These are phyloP conservation scores for Dactylellina haptotyla DNA, from an alignment of 2,329 filamentous ascomycete species.

Conservation along the genomic window DNA sequence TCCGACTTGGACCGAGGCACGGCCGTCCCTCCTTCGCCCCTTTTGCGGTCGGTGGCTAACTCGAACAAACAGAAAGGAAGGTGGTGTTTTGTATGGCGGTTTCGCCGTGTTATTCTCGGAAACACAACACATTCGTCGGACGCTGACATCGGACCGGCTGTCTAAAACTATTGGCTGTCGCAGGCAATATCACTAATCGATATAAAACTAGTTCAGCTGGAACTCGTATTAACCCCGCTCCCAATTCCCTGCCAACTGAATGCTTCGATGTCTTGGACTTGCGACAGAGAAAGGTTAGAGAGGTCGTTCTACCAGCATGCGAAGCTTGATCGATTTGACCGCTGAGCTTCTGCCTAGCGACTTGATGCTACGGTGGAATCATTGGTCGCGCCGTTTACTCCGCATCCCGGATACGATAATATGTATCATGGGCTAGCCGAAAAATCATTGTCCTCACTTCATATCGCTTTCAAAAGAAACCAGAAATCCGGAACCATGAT, in stretches of 20 bases:
- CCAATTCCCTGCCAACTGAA: not conserved
- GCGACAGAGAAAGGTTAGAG: not conserved
- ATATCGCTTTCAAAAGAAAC: not conserved
- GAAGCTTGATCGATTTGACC: conserved; percentile 18
- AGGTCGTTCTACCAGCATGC: not conserved
- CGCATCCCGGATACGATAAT: conserved; percentile 7
- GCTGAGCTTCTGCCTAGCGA: conserved; percentile 19
- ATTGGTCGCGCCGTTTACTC: not conserved
- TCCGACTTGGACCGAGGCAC: conserved; percentile 29
- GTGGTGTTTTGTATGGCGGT: not conserved
- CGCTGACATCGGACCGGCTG: not conserved
- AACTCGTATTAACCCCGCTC: not conserved
- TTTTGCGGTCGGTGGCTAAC: not conserved
- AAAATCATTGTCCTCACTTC: not conserved
- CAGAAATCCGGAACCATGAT: conserved; percentile 39
- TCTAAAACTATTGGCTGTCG: not conserved
- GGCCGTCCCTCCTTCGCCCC: not conserved
- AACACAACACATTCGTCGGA: conserved; percentile 1
- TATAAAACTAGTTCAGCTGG: not conserved
- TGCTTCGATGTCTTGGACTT: not conserved
- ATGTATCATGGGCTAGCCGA: conserved; percentile 11
- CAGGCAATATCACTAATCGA: conserved; percentile 11
- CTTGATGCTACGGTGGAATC: not conserved
- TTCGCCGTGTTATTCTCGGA: conserved; percentile 20
- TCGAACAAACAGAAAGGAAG: not conserved